Percentiles rank a stretch among this genome's conserved stretches.
Evolutionary conservation across 78 protist species (phyloP).

Genomic region (Bigelowiella natans): DNA sequence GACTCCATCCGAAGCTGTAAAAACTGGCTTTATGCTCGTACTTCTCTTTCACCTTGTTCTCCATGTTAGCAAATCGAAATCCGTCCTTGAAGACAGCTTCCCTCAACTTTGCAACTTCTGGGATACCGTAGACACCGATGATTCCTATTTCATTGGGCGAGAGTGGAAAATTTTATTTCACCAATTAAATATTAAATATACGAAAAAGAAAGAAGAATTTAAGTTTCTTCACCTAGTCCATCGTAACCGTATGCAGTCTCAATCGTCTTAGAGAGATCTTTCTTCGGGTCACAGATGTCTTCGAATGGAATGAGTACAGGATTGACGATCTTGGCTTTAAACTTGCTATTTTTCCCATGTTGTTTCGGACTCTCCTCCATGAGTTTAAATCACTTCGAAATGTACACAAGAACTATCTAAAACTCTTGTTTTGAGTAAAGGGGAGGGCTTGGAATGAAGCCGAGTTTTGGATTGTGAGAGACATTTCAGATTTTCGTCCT

Average conservation of each 20-base stretch:
- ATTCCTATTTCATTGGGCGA: background rate
- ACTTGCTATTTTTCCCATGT: too few relatives aligned
- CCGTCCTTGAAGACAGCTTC: background rate
- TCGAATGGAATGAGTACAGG: background rate
- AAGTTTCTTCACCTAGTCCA: background rate
- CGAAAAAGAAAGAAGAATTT: background rate
- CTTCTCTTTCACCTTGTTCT: background rate
- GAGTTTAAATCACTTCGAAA: too few relatives aligned
- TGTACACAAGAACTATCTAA: too few relatives aligned
- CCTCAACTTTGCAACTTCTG: background rate
- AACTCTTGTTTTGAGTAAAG: too few relatives aligned
- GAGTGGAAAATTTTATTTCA: background rate
- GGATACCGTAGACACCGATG: background rate
- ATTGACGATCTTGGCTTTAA: background rate
- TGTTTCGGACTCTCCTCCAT: too few relatives aligned
- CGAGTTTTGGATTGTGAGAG: too few relatives aligned
- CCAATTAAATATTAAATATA: background rate
- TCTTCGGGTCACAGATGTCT: background rate
- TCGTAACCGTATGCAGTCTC: background rate
- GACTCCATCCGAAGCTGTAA: conserved; percentile 15
- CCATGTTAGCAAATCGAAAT: background rate
- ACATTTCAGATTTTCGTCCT: too few relatives aligned
- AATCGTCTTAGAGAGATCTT: background rate
- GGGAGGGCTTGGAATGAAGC: too few relatives aligned
- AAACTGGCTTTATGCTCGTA: background rate